phyloP scores from a whole-genome alignment of 257 asterid genomes.

The Paulownia fortunei region DNA sequence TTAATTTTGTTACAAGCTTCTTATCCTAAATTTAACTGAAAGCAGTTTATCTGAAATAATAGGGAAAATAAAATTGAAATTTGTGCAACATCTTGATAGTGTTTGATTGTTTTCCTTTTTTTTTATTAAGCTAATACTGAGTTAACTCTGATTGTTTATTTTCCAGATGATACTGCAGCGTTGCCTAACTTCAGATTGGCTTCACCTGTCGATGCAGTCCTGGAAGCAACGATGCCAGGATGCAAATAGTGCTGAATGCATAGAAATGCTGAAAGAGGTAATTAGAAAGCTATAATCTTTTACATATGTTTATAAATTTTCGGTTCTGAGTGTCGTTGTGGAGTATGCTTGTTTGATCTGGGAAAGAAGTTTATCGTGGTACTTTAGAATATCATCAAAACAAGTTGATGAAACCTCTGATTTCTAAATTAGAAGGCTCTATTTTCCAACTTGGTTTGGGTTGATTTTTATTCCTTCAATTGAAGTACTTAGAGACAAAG shows the following conservation, averaged over 20 bases:
- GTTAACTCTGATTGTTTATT: conserved; percentile 32
- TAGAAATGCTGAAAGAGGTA: conserved; percentile 93
- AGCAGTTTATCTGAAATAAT: background rate
- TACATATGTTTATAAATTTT: background rate
- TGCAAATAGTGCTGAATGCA: conserved; percentile 78
- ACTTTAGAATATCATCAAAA: background rate
- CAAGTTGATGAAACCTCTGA: conserved; percentile 1
- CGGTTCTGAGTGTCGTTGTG: conserved; percentile 24
- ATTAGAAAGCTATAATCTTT: conserved; percentile 12
- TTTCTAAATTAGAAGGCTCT: conserved; percentile 13
- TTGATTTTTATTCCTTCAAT: conserved; percentile 7
- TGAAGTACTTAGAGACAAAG: conserved; percentile 5
- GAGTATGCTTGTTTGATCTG: conserved; percentile 27
- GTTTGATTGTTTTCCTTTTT: conserved; percentile 23
- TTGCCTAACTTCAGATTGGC: conserved; percentile 69
- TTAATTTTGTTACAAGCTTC: background rate
- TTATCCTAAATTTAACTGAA: background rate
- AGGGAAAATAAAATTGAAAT: background rate
- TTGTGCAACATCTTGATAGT: conserved; percentile 12
- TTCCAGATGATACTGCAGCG: conserved; percentile 79
- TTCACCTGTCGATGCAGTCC: conserved; percentile 55
- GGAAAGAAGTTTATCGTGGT: conserved; percentile 20
- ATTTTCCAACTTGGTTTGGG: conserved; percentile 21
- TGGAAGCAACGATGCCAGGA: conserved; percentile 81
- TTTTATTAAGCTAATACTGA: conserved; percentile 15